Evolutionary conservation across 345 rosid genomes (phyloP), one percentile per base, ranked within the genome.

Genomic region (Excoecaria cochinchinensis): DNA sequence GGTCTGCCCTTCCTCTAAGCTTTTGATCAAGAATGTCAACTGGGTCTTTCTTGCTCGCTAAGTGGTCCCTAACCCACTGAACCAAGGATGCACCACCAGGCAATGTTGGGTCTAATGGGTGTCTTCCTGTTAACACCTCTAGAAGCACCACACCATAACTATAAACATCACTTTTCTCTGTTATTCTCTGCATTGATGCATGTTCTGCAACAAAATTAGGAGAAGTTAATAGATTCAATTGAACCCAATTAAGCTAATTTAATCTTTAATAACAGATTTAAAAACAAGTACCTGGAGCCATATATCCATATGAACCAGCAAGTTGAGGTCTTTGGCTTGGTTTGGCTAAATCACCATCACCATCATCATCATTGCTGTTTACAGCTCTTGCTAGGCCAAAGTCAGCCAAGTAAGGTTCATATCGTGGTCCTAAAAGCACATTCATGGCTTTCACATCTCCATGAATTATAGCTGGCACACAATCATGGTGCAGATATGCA

Each of bases 361-460:
- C 31, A 42, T 79, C 84, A 68, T 31, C 76, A 25, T 38, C 55
- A 36, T 62, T 76, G 68, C 82, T 52, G 13, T 82, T 74, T 16
- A 90, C 79, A 65, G 77, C 82, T 85, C 89, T 84, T 4, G 99
- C 97, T 64, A 92, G 85, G 52, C 98, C 99, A 69, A 92, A 95
- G 77, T 95, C 99, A 38, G 98, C 99, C 21, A 95, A 81, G 81
- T 88, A 92, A 17, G 97, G 76, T 75, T 92, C 98, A 25, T 83
- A 83, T 44, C 95, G 77, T 59, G 84, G 75, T 39, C 98, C 99
- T 50, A 95, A 61, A 72, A 95, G 79, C 17, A 95, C 92, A 81
- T 95, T 95, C 97, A 92, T 90, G 46, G 98, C 91, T 76, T 95
- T 92, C 22, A 95, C 95, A 73, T 95, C 99, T 8, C 99, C 97